Evolutionary conservation across 176 grass and related monocot species (phyloP), one percentile per base, ranked within the genome.

Genomic region (Ananas comosus): DNA sequence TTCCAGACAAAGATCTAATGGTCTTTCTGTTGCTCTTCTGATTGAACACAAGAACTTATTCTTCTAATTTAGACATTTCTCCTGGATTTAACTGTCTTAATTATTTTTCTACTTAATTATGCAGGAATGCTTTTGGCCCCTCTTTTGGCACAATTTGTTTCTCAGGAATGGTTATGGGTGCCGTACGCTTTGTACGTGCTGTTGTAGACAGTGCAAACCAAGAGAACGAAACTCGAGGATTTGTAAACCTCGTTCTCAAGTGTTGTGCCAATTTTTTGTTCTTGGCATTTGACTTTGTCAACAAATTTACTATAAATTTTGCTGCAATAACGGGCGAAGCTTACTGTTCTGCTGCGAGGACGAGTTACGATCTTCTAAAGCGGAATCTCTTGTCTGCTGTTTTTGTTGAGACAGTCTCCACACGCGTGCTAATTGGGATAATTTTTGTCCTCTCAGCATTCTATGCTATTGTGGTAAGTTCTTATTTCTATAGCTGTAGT

Each of bases 281-380:
- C 10, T 76, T 78, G 12, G 51, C 78, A 53, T 67, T 81, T 70
- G 78, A 86, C 53, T 86, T 86, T 81, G 78, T 78, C 53, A 86
- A 86, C 69, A 81, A 86, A 53, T 86, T 86, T 59, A 86, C 83
- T 4, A 18, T 86, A 77, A 86, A 73, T 77, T 86, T 81, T 73
- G 78, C 73, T 48, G 83, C 83, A 64, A 81, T 86, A 70, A 86
- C 78, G 24, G 83, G 83, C 16, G 83, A 86, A 86, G 63, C 25
- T 3, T 86, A 86, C 64, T 86, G 83, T 29, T 78, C 83, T 77
- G 53, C 83, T 69, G 83, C 83, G 9, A 81, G 70, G 69, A 86
- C 81, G 83, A 70, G 78, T 48, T 86, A 86, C 70, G 83, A 86
- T 21, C 73, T 86, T 51, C 73, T 86, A 25, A 81, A 53, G 69